Evolutionary conservation across 257 asterid species (phyloP), one percentile per base, ranked within the genome.

Genomic region (Cynanchum wilfordii): DNA sequence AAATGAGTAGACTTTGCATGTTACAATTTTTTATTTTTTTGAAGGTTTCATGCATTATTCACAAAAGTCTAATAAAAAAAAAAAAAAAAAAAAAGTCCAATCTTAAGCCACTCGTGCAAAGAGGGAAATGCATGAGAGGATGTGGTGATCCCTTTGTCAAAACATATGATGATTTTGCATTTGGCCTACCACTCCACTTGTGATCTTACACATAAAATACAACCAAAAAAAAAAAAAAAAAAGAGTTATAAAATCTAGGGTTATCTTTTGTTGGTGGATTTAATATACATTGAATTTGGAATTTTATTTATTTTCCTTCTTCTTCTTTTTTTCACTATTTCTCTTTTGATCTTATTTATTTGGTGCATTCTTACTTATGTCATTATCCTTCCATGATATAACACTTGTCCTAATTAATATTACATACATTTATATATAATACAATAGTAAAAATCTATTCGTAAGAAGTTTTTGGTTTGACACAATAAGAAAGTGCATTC

Each of bases 41-140:
- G 16, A 40, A 10, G 55, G 71, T 42, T 50, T 68, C 69, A 47
- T 47, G 10, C 13, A 45, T 45, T 11, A 45, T 11, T 45, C 50
- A 2, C 50, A 45, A 45, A 45, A 45, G 10, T 7, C 47, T 17
- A 8, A 36, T n/a, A n/a, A n/a, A n/a, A n/a, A n/a, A n/a, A n/a
- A n/a, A n/a, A n/a, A n/a, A n/a, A 40, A 40, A 42, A 42, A 7
- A 42, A 42, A 55, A 45, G 44, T 58, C 79, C 55, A 70, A 25
- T 25, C 73, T 49, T 70, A 67, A 38, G 66, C 74, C 82, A 69
- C 67, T 73, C 82, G 78, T 64, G 78, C 80, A 63, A 63, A 63
- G 19, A 22, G 19, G 44, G 17, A 8, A 10, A 47, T 15, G 40
- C 42, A 27, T 47, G 19, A 47, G 36, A 3, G 47, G 40, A 36